A percentile compares a stretch with the other conserved stretches of the same genome.
These are phyloP conservation scores for Antitrichia curtipendula DNA, from an alignment of 225 moss, liverwort and hornwort genomes.

Conservation along the genomic window DNA sequence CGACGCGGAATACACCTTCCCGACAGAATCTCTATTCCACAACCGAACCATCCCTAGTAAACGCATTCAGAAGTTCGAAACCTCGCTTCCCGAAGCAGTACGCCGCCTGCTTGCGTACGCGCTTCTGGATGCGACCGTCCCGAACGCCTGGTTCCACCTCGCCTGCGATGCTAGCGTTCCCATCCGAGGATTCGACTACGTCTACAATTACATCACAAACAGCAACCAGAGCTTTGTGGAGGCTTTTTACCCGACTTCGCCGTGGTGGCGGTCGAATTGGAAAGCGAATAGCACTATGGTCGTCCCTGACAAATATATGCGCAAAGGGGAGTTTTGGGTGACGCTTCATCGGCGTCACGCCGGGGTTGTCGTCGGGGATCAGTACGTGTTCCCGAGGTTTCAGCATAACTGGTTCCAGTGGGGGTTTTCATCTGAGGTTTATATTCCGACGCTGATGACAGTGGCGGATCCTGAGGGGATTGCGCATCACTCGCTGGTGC, in stretches of 20 bases:
- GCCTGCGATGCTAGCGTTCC: background rate
- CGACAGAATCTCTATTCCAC: background rate
- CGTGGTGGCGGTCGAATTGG: background rate
- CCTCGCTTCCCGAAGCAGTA: background rate
- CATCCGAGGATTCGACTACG: background rate
- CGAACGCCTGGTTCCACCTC: constrained; percentile 19
- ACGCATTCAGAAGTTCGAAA: background rate
- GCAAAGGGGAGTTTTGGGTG: constrained; percentile 59
- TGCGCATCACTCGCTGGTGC: constrained; percentile 22
- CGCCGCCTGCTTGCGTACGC: background rate
- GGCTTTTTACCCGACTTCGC: background rate
- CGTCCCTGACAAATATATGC: background rate
- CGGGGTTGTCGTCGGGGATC: constrained; percentile 27
- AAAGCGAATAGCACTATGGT: background rate
- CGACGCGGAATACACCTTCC: background rate
- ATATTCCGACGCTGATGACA: constrained; percentile 28
- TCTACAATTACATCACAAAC: background rate
- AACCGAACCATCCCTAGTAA: background rate
- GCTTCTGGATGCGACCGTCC: background rate
- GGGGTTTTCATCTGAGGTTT: constrained; percentile 19
- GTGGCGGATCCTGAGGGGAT: background rate
- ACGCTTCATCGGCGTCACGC: constrained; percentile 47
- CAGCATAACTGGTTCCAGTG: constrained; percentile 3
- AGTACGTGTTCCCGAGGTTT: background rate
- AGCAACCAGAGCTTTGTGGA: constrained; percentile 11